A percentile compares a stretch with the other conserved stretches of the same genome.
These are phyloP conservation scores for Wickerhamiella slavikovae DNA, from an alignment of 805 yeast genomes.

Conservation along the genomic window DNA sequence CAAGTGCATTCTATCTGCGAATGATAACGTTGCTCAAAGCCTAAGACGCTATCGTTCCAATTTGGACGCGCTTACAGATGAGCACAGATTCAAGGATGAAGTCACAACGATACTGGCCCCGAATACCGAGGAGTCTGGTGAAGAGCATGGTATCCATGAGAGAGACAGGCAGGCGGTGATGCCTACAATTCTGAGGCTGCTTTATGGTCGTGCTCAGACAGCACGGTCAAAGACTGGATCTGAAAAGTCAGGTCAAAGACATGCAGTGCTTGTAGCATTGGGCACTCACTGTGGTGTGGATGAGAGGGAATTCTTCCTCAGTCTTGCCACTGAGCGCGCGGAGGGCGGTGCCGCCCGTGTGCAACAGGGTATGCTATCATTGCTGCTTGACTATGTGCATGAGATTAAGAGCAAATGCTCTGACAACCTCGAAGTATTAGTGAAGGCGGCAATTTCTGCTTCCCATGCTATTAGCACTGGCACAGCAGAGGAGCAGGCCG, in stretches of 20 bases:
- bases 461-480: conserved; percentile 18
- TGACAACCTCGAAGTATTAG: conserved; percentile 26
- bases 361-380: conserved; percentile 37
- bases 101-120: conserved; percentile 35
- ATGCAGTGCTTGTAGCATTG: conserved; percentile 18
- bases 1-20: conserved; percentile 44
- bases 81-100: conserved; percentile 70
- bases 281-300: conserved; percentile 18
- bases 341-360: conserved; percentile 6
- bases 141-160: conserved; percentile 29
- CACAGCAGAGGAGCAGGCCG: conserved; percentile 15
- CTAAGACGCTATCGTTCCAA: conserved; percentile 54
- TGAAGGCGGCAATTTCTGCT: conserved; percentile 37
- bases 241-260: conserved; percentile 48
- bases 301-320: conserved; percentile 34
- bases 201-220: conserved; percentile 73
- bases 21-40: conserved; percentile 21
- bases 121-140: conserved; percentile 21
- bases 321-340: conserved; percentile 33
- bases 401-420: conserved; percentile 39
- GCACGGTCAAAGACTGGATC: conserved; percentile 38
- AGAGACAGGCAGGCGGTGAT: conserved; percentile 39
- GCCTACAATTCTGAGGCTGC: conserved; percentile 54
- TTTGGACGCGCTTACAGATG: conserved; percentile 57
- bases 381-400: conserved; percentile 33